These are phyloP conservation scores for Protomyces inundatus DNA, from an alignment of 1,139 yeast genomes.

Conservation along the genomic window DNA sequence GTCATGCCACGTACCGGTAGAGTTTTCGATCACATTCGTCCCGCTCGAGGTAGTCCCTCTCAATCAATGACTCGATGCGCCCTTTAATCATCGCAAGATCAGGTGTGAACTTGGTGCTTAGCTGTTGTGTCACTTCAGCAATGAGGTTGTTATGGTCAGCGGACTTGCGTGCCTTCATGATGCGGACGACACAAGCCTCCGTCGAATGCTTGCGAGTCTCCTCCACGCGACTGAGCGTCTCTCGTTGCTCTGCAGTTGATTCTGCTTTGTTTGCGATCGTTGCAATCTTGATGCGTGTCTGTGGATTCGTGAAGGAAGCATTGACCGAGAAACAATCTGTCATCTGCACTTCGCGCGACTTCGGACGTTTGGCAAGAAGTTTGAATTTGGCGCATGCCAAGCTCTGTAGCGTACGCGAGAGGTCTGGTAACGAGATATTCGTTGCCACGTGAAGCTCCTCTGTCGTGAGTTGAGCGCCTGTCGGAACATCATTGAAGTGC, in stretches of 20 bases:
- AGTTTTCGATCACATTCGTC: constrained; percentile 56
- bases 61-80: constrained; percentile 74
- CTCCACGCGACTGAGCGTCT: constrained; percentile 44
- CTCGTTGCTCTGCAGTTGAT: constrained; percentile 43
- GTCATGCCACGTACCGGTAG: constrained; percentile 67
- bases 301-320: constrained; percentile 63
- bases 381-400: constrained; percentile 79
- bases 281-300: constrained; percentile 67
- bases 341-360: constrained; percentile 57
- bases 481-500: constrained; percentile 58
- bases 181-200: constrained; percentile 84
- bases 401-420: constrained; percentile 73
- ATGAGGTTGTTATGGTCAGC: constrained; percentile 61
- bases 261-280: constrained; percentile 54
- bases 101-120: constrained; percentile 63
- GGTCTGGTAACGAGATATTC: constrained; percentile 64
- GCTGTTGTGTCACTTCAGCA: constrained; percentile 59
- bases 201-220: constrained; percentile 55
- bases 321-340: constrained; percentile 67
- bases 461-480: constrained; percentile 51
- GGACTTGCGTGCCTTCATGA: constrained; percentile 70
- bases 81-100: constrained; percentile 63
- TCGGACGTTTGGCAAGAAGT: constrained; percentile 64
- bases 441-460: constrained; percentile 63
- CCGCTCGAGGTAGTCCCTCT: constrained; percentile 75